Percentiles rank a stretch among this genome's conserved stretches.
Evolutionary conservation across 257 asterid species (phyloP).

Genomic region (Striga asiatica): DNA sequence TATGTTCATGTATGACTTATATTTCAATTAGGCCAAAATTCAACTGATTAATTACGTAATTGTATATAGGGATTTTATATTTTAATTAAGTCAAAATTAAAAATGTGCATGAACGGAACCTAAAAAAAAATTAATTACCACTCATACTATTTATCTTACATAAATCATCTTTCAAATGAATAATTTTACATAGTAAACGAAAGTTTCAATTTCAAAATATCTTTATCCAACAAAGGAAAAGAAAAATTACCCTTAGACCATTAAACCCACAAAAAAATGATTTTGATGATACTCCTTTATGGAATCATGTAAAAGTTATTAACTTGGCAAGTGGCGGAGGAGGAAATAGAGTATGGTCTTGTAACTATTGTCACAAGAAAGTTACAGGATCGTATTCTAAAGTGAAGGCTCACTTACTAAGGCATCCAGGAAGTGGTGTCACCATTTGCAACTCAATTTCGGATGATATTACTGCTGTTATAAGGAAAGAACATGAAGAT

Average conservation of each 20-base stretch:
- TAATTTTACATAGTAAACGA: constrained; percentile 8
- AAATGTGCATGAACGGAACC: no score
- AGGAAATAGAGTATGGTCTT: background rate
- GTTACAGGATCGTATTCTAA: background rate
- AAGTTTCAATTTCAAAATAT: background rate
- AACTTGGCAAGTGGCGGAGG: background rate
- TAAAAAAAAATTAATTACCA: no score
- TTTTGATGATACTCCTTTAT: background rate
- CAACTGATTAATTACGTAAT: no score
- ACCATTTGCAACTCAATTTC: background rate
- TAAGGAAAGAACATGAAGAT: background rate
- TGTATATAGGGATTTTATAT: no score
- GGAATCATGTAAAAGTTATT: background rate
- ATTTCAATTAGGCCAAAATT: no score
- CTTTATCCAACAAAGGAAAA: background rate
- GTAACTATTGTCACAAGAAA: background rate
- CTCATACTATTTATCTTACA: no score
- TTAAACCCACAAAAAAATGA: background rate
- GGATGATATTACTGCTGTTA: background rate
- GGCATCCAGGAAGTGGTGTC: background rate
- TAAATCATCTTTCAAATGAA: constrained; percentile 56
- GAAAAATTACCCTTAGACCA: no score
- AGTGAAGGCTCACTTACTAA: no score
- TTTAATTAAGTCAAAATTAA: no score
- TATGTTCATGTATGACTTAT: no score